A percentile compares a stretch with the other conserved stretches of the same genome.
phyloP scores from a whole-genome alignment of 83 land plant genomes.

The Picea mariana region DNA sequence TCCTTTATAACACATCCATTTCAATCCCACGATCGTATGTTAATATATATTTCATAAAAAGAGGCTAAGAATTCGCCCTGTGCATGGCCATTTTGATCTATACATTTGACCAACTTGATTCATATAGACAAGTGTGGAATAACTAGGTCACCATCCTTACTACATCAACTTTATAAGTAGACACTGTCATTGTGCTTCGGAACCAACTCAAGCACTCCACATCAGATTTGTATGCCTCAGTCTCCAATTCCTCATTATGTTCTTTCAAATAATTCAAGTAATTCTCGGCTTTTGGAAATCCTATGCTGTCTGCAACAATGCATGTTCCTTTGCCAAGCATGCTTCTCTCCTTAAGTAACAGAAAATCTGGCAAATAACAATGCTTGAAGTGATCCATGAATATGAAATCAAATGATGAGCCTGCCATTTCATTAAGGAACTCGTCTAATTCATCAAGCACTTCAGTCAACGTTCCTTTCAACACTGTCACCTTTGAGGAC shows the following conservation, averaged over 20 bases:
- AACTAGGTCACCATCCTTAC: too few species aligned
- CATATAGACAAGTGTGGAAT: too few species aligned
- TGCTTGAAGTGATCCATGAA: constrained; percentile 22
- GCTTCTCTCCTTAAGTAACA: constrained; percentile 4
- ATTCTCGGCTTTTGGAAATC: constrained; percentile 18
- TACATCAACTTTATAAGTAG: constrained; percentile 19
- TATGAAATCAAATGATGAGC: constrained; percentile 20
- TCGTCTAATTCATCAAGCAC: constrained; percentile 13
- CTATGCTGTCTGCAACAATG: constrained; percentile 22
- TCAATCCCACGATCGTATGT: too few species aligned
- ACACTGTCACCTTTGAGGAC: constrained; percentile 24
- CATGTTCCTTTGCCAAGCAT: constrained; percentile 22
- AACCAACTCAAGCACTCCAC: constrained; percentile 22
- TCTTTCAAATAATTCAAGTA: constrained; percentile 17
- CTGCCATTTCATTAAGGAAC: constrained; percentile 1
- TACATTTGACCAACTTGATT: too few species aligned
- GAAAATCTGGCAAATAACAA: constrained; percentile 16
- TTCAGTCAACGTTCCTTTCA: constrained; percentile 19
- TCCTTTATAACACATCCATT: too few species aligned
- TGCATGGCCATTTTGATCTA: too few species aligned
- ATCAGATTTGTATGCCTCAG: constrained; percentile 13
- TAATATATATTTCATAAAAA: too few species aligned
- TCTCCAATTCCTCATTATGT: constrained; percentile 20
- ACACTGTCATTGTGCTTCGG: constrained; percentile 17
- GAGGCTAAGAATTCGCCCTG: too few species aligned